phyloP scores from a whole-genome alignment of 306 rosid genomes.

The Dalbergia oliveri region DNA sequence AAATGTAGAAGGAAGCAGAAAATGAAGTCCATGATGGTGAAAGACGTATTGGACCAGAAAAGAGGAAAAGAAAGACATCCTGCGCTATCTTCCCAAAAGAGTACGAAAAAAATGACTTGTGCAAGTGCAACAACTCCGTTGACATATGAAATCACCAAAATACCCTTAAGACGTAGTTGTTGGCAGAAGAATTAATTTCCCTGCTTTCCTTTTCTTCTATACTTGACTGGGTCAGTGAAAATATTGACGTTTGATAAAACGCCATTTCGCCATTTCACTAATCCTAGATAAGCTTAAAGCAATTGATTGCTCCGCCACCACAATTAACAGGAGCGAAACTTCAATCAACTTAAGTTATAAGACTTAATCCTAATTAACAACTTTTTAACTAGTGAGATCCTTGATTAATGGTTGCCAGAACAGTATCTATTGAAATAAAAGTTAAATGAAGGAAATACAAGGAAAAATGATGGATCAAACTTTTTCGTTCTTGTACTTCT shows the following conservation, averaged over 20 bases:
- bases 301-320: background rate
- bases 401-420: background rate
- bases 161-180: slow-evolving; percentile 10
- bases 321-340: background rate
- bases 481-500: no score
- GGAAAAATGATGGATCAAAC: background rate
- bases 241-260: background rate
- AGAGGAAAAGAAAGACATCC: slow-evolving; percentile 21
- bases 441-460: background rate
- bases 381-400: background rate
- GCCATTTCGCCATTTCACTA: background rate
- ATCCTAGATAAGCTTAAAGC: background rate
- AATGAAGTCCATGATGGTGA: slow-evolving; percentile 42
- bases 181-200: slow-evolving; percentile 17
- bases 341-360: background rate
- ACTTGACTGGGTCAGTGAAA: slow-evolving; percentile 1
- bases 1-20: slow-evolving; percentile 31
- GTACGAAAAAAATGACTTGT: background rate
- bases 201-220: background rate
- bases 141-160: slow-evolving; percentile 13
- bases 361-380: background rate
- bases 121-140: slow-evolving; percentile 30
- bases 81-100: background rate
- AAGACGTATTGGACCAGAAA: slow-evolving; percentile 47
- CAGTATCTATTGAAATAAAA: background rate